Base-by-base conservation (phyloP, 73 alveolate species). In the Symbiodinium natans region DNA sequence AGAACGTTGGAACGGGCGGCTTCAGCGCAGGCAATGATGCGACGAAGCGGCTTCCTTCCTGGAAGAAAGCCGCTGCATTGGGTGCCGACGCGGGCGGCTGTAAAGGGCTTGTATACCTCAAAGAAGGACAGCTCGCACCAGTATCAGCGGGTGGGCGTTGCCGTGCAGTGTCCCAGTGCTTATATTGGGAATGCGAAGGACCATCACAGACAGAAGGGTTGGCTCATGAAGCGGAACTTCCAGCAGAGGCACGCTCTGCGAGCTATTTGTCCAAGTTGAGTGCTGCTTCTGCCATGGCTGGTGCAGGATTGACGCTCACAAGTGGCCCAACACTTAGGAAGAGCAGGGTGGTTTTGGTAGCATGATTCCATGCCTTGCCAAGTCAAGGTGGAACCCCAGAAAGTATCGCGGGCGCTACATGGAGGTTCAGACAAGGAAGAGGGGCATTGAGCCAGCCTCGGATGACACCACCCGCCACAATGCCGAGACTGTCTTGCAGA, bases 361-460 rank as follows among this genome's bases (percentile, higher is more conserved):
- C 59, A 9, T 46, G 80, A 9, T 36, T 52, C 25, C n/a, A 21
- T 1, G 5, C 19, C 17, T 29, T 25, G 86, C 52, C 19, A 77
- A 90, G 86, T 31, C 19, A 77, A 90, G 96, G 96, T 90, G 77
- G 52, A 68, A 90, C n/a, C 96, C 96, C 34, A n/a, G 48, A 9
- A 90, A 90, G 87, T 90, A 90, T 77, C 96, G 96, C 33, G 96
- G 96, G 38, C 96, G 96, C 31, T 90, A 90, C 77, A 90, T 90
- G 96, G 83, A 90, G 27, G 96, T 90, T 38, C 96, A 90, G 96
- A 90, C 77, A 74, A 39, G 15, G 77, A 68, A 90, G 54, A 34
- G 96, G 29, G 96, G 96, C 34, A 90, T 90, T 46, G 96, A n/a
- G 15, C 21, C 25, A 59, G 48, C 38, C 96, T 90, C 52, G 43